Percentiles rank a stretch among this genome's conserved stretches.
phyloP scores from a whole-genome alignment of 345 rosid species.

The Moringa oleifera region DNA sequence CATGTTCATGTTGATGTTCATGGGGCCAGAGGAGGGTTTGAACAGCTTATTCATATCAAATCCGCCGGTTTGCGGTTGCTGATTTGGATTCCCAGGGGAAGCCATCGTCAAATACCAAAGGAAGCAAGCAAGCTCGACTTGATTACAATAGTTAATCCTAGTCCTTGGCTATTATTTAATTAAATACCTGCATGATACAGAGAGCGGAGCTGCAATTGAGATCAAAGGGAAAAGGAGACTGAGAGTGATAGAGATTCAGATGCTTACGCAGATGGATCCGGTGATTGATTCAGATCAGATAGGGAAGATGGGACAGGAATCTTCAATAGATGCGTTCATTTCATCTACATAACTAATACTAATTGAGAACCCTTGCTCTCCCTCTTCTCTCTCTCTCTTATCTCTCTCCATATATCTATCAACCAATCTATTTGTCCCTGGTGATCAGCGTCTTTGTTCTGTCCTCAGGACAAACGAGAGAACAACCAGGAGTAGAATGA shows the following conservation, averaged over 20 bases:
- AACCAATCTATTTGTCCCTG: too few relatives aligned
- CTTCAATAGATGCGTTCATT: not conserved
- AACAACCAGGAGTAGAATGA: too few relatives aligned
- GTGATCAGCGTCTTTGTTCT: too few relatives aligned
- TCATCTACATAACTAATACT: not conserved
- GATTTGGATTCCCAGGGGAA: conserved; percentile 15
- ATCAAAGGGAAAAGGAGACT: not conserved
- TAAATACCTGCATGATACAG: not conserved
- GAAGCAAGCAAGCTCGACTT: not conserved
- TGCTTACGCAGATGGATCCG: not conserved
- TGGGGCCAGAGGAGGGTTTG: conserved; percentile 8
- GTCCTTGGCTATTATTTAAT: too few relatives aligned
- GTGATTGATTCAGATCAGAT: not conserved
- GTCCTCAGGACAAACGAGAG: too few relatives aligned
- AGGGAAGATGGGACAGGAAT: not conserved
- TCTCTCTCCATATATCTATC: not conserved
- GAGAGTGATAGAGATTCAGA: not conserved
- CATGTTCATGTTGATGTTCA: not conserved
- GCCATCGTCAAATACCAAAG: conserved; percentile 3
- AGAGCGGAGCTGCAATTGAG: not conserved
- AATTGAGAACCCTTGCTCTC: not conserved
- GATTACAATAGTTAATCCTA: too few relatives aligned
- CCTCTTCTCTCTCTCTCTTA: not conserved
- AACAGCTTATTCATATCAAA: conserved; percentile 17
- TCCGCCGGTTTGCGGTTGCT: conserved; percentile 10